Percentiles rank a stretch among this genome's conserved stretches.
phyloP scores from a whole-genome alignment of 192 early-diverging fungal species.

The Backusella parvicylindrica region DNA sequence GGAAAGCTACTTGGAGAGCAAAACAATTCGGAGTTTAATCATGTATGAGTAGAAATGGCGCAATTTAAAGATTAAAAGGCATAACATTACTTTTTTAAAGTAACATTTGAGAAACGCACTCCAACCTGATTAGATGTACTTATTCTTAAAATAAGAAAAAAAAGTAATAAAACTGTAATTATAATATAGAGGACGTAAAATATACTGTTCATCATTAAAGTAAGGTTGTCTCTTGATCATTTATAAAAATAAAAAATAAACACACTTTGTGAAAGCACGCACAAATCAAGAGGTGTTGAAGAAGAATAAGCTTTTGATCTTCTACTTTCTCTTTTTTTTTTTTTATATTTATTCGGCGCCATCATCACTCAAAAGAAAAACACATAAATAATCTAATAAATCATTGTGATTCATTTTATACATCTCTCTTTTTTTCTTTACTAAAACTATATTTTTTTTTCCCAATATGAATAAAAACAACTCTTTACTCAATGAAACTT shows the following conservation, averaged over 20 bases:
- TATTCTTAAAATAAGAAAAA: neutral
- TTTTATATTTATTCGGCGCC: neutral
- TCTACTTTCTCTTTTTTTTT: neutral
- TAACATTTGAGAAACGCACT: neutral
- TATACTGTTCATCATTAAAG: neutral
- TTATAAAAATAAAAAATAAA: neutral
- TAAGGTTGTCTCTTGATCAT: neutral
- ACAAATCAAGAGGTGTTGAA: neutral
- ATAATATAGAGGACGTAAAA: neutral
- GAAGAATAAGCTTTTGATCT: neutral
- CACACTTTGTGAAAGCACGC: neutral
- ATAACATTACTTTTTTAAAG: neutral
- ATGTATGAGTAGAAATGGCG: neutral
- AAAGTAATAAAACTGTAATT: neutral
- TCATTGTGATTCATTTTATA: neutral
- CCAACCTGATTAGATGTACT: neutral
- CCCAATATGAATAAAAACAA: neutral
- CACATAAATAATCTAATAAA: neutral
- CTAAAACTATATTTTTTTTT: neutral
- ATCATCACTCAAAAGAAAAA: neutral
- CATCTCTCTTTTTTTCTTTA: neutral
- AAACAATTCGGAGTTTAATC: neutral
- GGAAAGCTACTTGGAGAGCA: neutral
- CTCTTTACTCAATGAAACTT: neutral
- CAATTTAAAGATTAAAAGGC: slow-evolving; percentile 5